Percentiles rank a stretch among this genome's conserved stretches.
phyloP scores from a whole-genome alignment of 2,329 filamentous ascomycete genomes.

The Calcarisporium arbuscula region DNA sequence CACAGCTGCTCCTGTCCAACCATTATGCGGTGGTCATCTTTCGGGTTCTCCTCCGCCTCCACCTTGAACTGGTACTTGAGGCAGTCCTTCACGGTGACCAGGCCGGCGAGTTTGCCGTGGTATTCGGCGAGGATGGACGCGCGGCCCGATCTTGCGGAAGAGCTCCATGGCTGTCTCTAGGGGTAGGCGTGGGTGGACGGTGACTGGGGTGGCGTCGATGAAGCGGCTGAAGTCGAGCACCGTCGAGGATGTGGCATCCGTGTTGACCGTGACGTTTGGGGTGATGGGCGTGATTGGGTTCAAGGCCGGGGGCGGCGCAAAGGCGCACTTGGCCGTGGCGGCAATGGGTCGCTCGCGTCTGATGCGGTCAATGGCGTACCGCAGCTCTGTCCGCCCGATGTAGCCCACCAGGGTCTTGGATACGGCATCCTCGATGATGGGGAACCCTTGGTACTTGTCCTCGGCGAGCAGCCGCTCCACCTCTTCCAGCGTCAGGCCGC shows the following conservation, averaged over 20 bases:
- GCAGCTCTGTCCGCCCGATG: constrained; percentile 85
- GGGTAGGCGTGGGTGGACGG: constrained; percentile 82
- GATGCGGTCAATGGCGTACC: constrained; percentile 80
- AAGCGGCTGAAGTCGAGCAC: constrained; percentile 78
- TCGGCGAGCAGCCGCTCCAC: constrained; percentile 70
- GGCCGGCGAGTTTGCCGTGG: constrained; percentile 71
- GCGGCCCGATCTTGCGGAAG: constrained; percentile 94
- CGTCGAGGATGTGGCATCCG: constrained; percentile 47
- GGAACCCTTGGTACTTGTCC: constrained; percentile 87
- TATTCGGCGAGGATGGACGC: constrained; percentile 91
- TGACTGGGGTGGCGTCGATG: constrained; percentile 82
- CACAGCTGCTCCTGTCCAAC: constrained; percentile 61
- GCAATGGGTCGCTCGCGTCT: constrained; percentile 63
- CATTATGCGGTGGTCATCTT: constrained; percentile 48
- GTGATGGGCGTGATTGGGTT: constrained; percentile 31
- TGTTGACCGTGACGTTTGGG: constrained; percentile 49
- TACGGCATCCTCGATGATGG: constrained; percentile 70
- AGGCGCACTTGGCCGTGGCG: constrained; percentile 65
- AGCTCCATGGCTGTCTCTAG: constrained; percentile 98
- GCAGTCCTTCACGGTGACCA: constrained; percentile 96
- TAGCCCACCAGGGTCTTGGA: constrained; percentile 78
- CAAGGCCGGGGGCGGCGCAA: constrained; percentile 43
- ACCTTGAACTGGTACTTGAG: constrained; percentile 96
- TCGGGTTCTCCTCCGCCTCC: constrained; percentile 73
- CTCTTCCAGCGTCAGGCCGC: constrained; percentile 67